Conservation (phyloP, 192 early-diverging fungal genomes). For the Coemansia sp. region DNA sequence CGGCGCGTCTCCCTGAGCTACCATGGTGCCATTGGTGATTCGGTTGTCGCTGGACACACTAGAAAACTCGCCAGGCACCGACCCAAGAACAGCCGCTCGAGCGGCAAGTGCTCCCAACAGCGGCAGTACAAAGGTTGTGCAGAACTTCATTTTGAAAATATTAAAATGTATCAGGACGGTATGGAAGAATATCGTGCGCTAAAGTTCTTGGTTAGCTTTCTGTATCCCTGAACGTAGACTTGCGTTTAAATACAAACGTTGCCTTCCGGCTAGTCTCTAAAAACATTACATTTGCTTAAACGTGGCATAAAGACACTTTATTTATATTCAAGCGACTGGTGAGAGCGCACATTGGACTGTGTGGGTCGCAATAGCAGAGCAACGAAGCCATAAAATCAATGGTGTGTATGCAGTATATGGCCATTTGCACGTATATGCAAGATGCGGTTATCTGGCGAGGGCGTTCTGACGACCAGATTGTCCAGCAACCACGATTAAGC, state of each 20-base stretch:
- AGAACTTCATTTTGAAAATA: background rate
- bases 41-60: conserved; percentile 16
- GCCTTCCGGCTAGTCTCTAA: background rate
- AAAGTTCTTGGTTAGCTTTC: background rate
- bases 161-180: background rate
- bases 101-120: background rate
- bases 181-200: background rate
- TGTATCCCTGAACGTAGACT: background rate
- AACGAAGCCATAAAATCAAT: background rate
- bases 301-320: too few relatives aligned
- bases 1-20: conserved; percentile 27
- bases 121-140: background rate
- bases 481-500: background rate
- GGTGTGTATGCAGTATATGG: background rate
- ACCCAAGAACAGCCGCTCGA: background rate
- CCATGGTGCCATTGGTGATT: conserved; percentile 46
- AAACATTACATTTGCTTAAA: background rate
- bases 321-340: background rate
- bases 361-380: background rate
- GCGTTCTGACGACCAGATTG: background rate
- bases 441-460: too few relatives aligned
- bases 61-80: background rate
- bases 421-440: background rate
- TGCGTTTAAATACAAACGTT: background rate
- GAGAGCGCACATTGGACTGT: conserved; percentile 3